phyloP scores from a whole-genome alignment of 2,329 filamentous ascomycete species.

The Ambrosiella xylebori region DNA sequence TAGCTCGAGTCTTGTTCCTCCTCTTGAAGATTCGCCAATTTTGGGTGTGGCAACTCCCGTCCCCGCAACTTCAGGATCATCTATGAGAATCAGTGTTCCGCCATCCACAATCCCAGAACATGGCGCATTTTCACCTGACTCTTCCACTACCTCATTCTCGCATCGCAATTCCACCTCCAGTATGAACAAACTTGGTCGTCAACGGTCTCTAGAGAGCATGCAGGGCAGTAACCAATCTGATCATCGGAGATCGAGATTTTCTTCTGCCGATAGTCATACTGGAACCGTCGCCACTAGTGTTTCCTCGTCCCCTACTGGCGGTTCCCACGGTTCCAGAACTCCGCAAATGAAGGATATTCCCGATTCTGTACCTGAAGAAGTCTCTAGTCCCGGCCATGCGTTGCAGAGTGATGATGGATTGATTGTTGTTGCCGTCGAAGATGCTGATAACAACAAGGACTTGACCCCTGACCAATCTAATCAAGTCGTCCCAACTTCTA shows the following conservation, averaged over 20 bases:
- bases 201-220: slow-evolving; percentile 1
- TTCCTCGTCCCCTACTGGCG: neutral
- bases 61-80: neutral
- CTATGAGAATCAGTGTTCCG: neutral
- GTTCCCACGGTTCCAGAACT: neutral
- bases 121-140: neutral
- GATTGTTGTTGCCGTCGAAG: slow-evolving; percentile 22
- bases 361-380: slow-evolving; percentile 1
- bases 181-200: neutral
- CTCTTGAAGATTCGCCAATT: slow-evolving; percentile 5
- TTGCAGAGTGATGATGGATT: slow-evolving; percentile 19
- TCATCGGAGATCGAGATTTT: neutral
- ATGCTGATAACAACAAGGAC: neutral
- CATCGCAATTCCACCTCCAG: neutral
- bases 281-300: neutral
- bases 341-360: neutral
- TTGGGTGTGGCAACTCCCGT: neutral
- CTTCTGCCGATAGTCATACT: neutral
- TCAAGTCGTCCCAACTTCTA: neutral
- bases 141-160: neutral
- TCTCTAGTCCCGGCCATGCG: neutral
- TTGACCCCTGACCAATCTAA: neutral
- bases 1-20: neutral
- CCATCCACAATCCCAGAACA: slow-evolving; percentile 3
- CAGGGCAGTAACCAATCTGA: slow-evolving; percentile 2